These are phyloP conservation scores for Pholiota microspora DNA, from an alignment of 768 basidiomycete species.

Conservation along the genomic window DNA sequence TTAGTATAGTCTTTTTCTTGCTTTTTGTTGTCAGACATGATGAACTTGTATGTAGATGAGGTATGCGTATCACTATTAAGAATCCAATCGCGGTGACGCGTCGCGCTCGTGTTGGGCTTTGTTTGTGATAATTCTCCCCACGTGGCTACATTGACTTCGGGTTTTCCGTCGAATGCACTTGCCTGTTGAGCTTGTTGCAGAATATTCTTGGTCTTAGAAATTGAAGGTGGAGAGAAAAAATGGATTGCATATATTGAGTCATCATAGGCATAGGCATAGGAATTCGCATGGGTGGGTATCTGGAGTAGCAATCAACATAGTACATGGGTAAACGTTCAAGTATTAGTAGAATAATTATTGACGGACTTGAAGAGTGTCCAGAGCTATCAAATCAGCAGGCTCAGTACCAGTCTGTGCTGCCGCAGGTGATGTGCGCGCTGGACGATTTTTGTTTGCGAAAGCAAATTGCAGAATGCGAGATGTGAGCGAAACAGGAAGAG, in stretches of 20 bases:
- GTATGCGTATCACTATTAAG: slow-evolving; percentile 27
- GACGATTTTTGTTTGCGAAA: slow-evolving; percentile 19
- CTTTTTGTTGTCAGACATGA: slow-evolving; percentile 80
- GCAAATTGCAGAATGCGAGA: slow-evolving; percentile 34
- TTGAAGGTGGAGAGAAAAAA: slow-evolving; percentile 18
- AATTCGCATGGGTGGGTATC: slow-evolving; percentile 27
- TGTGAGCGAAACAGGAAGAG: slow-evolving; percentile 50
- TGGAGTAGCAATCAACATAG: slow-evolving; percentile 37
- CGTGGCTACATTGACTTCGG: slow-evolving; percentile 27
- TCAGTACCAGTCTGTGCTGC: slow-evolving; percentile 11
- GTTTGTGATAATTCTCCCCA: slow-evolving; percentile 32
- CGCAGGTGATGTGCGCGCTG: background rate
- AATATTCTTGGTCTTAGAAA: slow-evolving; percentile 5
- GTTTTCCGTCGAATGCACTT: background rate
- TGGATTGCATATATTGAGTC: slow-evolving; percentile 29
- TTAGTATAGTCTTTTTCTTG: slow-evolving; percentile 85
- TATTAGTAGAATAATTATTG: slow-evolving; percentile 38
- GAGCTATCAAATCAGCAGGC: slow-evolving; percentile 27
- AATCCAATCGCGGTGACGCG: slow-evolving; percentile 56
- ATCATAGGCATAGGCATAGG: slow-evolving; percentile 26
- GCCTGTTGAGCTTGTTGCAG: background rate
- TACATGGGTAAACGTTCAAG: slow-evolving; percentile 28
- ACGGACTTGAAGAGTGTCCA: slow-evolving; percentile 48
- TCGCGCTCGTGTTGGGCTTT: slow-evolving; percentile 52
- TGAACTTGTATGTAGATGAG: slow-evolving; percentile 38